Conservation (phyloP, 2,329 filamentous ascomycete species). For the Thelonectria rubi region DNA sequence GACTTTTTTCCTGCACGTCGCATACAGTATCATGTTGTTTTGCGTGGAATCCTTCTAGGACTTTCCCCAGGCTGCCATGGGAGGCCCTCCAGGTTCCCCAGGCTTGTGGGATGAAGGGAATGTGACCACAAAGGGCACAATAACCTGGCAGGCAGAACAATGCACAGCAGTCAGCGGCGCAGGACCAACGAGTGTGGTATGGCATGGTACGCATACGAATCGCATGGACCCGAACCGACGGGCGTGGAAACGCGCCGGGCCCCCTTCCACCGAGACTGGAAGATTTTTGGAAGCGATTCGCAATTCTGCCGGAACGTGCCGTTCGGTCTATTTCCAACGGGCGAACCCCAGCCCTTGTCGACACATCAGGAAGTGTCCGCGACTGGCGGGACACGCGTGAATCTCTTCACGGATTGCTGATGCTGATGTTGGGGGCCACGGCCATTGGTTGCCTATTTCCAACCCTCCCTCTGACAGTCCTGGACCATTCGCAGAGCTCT, state of each 20-base stretch:
- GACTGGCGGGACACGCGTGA: conserved; percentile 13
- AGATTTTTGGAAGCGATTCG: conserved; percentile 1
- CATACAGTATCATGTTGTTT: conserved; percentile 7
- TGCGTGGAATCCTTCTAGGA: conserved; percentile 28
- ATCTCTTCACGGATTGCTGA: not conserved
- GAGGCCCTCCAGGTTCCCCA: conserved; percentile 30
- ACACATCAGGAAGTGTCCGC: conserved; percentile 1
- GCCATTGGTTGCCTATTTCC: conserved; percentile 20
- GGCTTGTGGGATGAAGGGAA: conserved; percentile 28
- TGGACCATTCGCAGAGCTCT: not conserved
- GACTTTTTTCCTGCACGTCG: conserved; percentile 16
- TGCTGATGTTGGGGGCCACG: conserved; percentile 21
- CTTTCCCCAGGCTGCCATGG: conserved; percentile 31
- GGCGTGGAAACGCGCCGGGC: conserved; percentile 28
- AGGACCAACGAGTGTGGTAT: conserved; percentile 5
- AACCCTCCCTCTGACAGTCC: conserved; percentile 10
- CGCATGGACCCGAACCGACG: conserved; percentile 24
- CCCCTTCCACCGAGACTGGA: not conserved
- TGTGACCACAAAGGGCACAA: conserved; percentile 37
- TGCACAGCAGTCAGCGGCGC: conserved; percentile 2
- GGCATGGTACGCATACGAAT: conserved; percentile 4
- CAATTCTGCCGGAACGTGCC: conserved; percentile 4
- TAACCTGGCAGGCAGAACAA: conserved; percentile 20
- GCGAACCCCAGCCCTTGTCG: conserved; percentile 22
- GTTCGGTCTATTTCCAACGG: conserved; percentile 18